phyloP scores from a whole-genome alignment of 257 asterid genomes.

The Linderniella brevidens region DNA sequence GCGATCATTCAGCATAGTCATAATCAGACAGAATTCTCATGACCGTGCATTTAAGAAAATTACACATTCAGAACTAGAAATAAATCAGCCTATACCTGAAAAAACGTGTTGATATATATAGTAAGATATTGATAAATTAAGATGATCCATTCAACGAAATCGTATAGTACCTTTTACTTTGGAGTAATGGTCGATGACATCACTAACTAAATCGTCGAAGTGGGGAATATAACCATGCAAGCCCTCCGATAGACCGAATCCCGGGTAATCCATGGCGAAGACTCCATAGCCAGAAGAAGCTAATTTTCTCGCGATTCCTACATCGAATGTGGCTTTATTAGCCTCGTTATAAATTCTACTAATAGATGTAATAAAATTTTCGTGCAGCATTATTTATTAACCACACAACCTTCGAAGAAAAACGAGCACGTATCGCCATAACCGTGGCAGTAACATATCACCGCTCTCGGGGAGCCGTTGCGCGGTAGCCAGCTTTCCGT shows the following conservation, averaged over 20 bases:
- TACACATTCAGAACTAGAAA: too few species aligned
- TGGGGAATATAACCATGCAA: slow-evolving; percentile 62
- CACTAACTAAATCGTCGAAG: slow-evolving; percentile 51
- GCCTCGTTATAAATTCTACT: not conserved
- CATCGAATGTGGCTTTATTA: not conserved
- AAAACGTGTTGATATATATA: too few species aligned
- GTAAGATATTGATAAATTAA: too few species aligned
- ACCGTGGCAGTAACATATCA: slow-evolving; percentile 82
- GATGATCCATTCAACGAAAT: too few species aligned
- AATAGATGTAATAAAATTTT: not conserved
- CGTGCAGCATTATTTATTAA: too few species aligned
- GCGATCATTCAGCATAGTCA: too few species aligned
- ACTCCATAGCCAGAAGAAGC: slow-evolving; percentile 83
- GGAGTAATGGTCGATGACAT: slow-evolving; percentile 66
- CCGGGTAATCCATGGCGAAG: slow-evolving; percentile 92
- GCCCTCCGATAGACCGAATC: slow-evolving; percentile 95
- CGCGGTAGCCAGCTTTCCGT: slow-evolving; percentile 85
- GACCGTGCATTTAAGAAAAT: too few species aligned
- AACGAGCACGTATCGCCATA: slow-evolving; percentile 95
- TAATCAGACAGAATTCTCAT: too few species aligned
- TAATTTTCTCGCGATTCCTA: slow-evolving; percentile 76
- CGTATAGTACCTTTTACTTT: slow-evolving; percentile 81
- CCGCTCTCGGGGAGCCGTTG: slow-evolving; percentile 58
- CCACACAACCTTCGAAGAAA: slow-evolving; percentile 54
- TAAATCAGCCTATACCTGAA: too few species aligned